Conservation (phyloP, 805 yeast genomes). For the Zygoascus biomembranicola region DNA sequence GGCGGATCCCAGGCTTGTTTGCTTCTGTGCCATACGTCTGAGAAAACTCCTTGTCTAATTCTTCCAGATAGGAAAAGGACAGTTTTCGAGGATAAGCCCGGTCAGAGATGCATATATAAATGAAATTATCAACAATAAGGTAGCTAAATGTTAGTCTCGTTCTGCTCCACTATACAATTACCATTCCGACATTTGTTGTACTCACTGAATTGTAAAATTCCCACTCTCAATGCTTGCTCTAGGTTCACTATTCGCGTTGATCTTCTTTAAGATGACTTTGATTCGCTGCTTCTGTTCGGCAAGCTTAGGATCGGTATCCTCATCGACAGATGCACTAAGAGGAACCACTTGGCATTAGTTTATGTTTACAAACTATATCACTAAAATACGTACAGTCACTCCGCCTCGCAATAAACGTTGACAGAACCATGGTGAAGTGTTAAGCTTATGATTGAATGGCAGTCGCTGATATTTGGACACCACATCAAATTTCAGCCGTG, state of each 20-base stretch:
- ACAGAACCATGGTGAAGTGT: conserved; percentile 22
- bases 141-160: conserved; percentile 32
- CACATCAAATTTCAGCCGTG: neutral
- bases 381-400: conserved; percentile 18
- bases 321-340: conserved; percentile 83
- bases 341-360: conserved; percentile 54
- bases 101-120: conserved; percentile 73
- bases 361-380: neutral
- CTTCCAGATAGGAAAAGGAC: conserved; percentile 80
- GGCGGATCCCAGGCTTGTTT: conserved; percentile 56
- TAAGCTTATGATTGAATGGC: neutral
- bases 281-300: conserved; percentile 77
- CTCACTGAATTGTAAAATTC: conserved; percentile 51
- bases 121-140: conserved; percentile 51
- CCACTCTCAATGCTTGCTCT: conserved; percentile 82
- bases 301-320: conserved; percentile 52
- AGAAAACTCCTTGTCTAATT: conserved; percentile 71
- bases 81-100: conserved; percentile 76
- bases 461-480: neutral
- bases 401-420: conserved; percentile 27
- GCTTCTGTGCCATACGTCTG: conserved; percentile 71
- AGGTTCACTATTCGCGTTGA: conserved; percentile 71
- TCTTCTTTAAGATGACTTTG: conserved; percentile 64
- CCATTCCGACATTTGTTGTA: neutral
- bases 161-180: neutral